These are phyloP conservation scores for Boletus mariae DNA, from an alignment of 1,284 basidiomycete genomes.

Conservation along the genomic window DNA sequence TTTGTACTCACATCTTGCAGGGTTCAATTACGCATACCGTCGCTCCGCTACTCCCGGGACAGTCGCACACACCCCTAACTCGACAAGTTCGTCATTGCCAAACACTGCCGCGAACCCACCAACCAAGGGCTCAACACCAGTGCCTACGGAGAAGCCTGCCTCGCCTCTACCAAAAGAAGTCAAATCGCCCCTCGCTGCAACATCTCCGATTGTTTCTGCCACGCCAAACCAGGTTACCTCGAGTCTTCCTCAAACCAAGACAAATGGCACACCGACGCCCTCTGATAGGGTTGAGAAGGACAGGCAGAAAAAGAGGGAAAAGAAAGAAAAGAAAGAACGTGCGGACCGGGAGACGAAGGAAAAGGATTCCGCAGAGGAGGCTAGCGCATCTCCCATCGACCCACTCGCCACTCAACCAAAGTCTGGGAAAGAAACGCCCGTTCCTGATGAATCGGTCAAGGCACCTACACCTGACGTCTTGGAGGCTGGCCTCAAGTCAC, in stretches of 20 bases:
- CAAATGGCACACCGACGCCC: slow-evolving; percentile 41
- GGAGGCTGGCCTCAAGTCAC: slow-evolving; percentile 44
- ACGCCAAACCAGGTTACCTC: slow-evolving; percentile 30
- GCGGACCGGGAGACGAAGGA: slow-evolving; percentile 33
- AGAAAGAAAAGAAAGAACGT: slow-evolving; percentile 54
- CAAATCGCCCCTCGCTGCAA: slow-evolving; percentile 27
- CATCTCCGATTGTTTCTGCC: slow-evolving; percentile 30
- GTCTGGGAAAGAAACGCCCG: slow-evolving; percentile 43
- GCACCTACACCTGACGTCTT: slow-evolving; percentile 32
- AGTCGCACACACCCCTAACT: slow-evolving; percentile 40
- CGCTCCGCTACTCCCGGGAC: slow-evolving; percentile 56
- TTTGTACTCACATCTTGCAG: slow-evolving; percentile 38
- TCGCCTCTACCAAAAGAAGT: slow-evolving; percentile 36
- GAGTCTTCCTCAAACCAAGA: slow-evolving; percentile 28
- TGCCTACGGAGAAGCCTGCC: slow-evolving; percentile 38
- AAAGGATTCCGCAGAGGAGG: slow-evolving; percentile 38
- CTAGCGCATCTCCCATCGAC: slow-evolving; percentile 20
- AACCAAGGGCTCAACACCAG: slow-evolving; percentile 38
- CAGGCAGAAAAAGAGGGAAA: slow-evolving; percentile 53
- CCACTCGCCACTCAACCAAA: slow-evolving; percentile 26
- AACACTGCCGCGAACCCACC: slow-evolving; percentile 31
- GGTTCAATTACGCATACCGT: slow-evolving; percentile 95
- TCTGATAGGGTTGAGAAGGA: slow-evolving; percentile 47
- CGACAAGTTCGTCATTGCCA: slow-evolving; percentile 36
- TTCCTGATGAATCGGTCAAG: slow-evolving; percentile 29